phyloP scores from a whole-genome alignment of 805 yeast species.

The Candida golubevii region DNA sequence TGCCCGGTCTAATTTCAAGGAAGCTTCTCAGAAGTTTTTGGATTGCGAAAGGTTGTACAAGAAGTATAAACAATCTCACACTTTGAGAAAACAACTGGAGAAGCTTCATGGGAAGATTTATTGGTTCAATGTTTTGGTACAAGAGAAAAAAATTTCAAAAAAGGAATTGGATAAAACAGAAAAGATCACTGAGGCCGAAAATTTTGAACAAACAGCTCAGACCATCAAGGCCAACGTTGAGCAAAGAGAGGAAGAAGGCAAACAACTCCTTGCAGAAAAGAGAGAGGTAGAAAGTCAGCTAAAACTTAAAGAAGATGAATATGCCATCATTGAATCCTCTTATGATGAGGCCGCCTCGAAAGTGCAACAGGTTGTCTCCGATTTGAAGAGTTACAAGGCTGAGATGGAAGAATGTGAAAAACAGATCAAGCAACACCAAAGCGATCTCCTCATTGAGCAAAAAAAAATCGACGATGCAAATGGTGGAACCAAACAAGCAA shows the following conservation, averaged over 20 bases:
- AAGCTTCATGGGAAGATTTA: slow-evolving; percentile 38
- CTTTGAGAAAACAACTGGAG: slow-evolving; percentile 29
- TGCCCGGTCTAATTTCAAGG: slow-evolving; percentile 23
- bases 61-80: slow-evolving; percentile 32
- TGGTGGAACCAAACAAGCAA: slow-evolving; percentile 41
- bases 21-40: slow-evolving; percentile 25
- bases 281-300: background rate
- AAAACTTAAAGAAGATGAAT: background rate
- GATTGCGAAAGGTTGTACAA: slow-evolving; percentile 29
- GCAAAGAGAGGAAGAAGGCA: background rate
- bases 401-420: slow-evolving; percentile 19
- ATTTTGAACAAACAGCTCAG: slow-evolving; percentile 20
- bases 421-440: slow-evolving; percentile 13
- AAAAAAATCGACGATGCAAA: slow-evolving; percentile 35
- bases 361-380: slow-evolving; percentile 9
- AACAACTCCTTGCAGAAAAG: background rate
- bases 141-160: slow-evolving; percentile 23
- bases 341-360: slow-evolving; percentile 8
- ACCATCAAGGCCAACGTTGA: slow-evolving; percentile 2
- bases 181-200: slow-evolving; percentile 11
- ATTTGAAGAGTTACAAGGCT: slow-evolving; percentile 14
- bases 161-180: slow-evolving; percentile 15
- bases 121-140: slow-evolving; percentile 37
- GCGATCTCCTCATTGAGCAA: slow-evolving; percentile 31
- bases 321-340: slow-evolving; percentile 4